Evolutionary conservation across 1,139 yeast species (phyloP), one percentile per base, ranked within the genome.

Genomic region (Suhomyces guaymorum): DNA sequence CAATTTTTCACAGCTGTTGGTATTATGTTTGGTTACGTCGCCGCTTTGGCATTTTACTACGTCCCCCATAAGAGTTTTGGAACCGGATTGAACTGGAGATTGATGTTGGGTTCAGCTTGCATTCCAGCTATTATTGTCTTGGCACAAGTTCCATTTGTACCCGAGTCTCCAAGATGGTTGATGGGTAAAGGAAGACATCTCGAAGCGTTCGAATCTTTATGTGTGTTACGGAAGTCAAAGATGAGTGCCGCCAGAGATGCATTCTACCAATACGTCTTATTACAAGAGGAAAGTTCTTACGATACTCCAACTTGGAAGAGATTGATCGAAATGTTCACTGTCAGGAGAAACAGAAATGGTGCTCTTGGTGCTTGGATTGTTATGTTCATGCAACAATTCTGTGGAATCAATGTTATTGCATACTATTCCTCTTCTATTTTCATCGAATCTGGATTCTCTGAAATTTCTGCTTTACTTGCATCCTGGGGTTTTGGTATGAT

Each of bases 341-440:
- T 84, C 30, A 76, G 92, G 58, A 77, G 96, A 67, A 85, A 86
- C 60, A 75, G 95, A 62, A 82, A 88, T 50, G 95, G 92, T 38
- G 78, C 88, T 9, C 51, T 82, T 39, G 95, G 87, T 38, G 79
- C 95, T 2, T 83, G 84, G 75, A 71, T 86, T 42, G 87, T 82
- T 42, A 87, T 88, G 80, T 83, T 86, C 54, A 83, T 83, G 88
- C 96, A 88, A 66, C 96, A 87, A 59, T 84, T 88, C 66, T 87
- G 95, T 63, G 96, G 96, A 52, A 80, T 88, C 55, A 87, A 87
- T 52, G 94, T 86, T 34, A 86, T 88, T 61, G 94, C 95, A 11
- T 82, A 82, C 59, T 84, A 82, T 57, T 80, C 87, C 0, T 79
- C 89, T 0, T 71, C 84, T 5, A 86, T 87, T 44, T 87, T 87